Evolutionary conservation across 441 rosid genomes (phyloP), one percentile per base, ranked within the genome.

Genomic region (Jatropha multifida): DNA sequence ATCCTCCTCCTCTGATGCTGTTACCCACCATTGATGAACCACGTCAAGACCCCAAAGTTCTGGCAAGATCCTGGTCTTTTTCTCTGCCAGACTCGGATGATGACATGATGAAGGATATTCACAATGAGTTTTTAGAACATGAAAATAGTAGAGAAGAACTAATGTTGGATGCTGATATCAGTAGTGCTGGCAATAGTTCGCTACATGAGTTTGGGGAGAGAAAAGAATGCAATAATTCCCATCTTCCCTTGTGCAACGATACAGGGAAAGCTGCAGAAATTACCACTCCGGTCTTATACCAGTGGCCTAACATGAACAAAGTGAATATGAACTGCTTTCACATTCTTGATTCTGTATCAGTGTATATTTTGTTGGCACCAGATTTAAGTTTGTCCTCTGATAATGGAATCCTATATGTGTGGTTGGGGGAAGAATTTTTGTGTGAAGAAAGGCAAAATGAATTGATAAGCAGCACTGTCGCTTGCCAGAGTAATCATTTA

Each of bases 1-100:
- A 79, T 81, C 92, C 89, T 78, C 94, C 94, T n/a, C 88, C 88
- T 2, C 73, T 76, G 58, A 83, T 88, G 88, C 32, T 76, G 68
- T 76, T 89, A 69, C 81, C 90, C 26, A 74, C 89, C 4, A 74
- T 80, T 51, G 85, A 83, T 71, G 87, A 85, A 69, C 80, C 77
- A 56, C 63, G 86, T 58, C 42, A 68, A 44, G 83, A 56, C 37
- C 78, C 76, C 41, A 77, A 71, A 69, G 87, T 54, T 46, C 82
- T 81, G 78, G 83, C 77, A 62, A 77, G 85, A 72, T 85, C 91
- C 15, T 81, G 86, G 89, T 88, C 94, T 15, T 87, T 88, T 76
- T 88, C 90, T 74, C 71, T 86, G 10, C 80, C 83, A 0, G 84
- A 76, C 71, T 68, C 79, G 49, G 85, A 79, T 44, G 85, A 81